Evolutionary conservation across 495 filamentous ascomycete species (phyloP), one percentile per base, ranked within the genome.

Genomic region (Penicillium lagena): DNA sequence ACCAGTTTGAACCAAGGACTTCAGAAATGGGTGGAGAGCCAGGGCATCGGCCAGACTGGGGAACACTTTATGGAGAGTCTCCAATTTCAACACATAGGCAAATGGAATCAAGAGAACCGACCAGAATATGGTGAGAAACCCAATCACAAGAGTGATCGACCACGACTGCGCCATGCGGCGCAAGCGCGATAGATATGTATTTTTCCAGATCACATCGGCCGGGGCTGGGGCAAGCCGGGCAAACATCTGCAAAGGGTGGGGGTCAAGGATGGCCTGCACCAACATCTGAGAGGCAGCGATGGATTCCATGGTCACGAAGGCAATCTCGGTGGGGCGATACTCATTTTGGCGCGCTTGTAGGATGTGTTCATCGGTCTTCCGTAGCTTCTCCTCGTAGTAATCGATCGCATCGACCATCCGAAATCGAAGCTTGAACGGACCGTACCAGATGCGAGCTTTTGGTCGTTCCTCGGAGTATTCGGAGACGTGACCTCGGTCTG

Each of bases 251-350:
- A 86, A 82, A 9, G 94, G 94, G 15, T 83, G 81, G 1, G 93
- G 89, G 55, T 96, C 90, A 27, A 99, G 77, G 5, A 90, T 81
- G 0, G 94, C 88, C 62, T 99, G 93, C 35, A 94, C 83, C 12
- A 89, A 88, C 86, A 96, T 94, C 70, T 98, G 93, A 45, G 77
- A 81, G 15, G 90, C 81, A n/a, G 89, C 85, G 47, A 91, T 89
- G 12, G 89, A 95, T 62, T 96, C 84, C 86, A 99, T 90, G 1
- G 94, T 96, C 29, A 99, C 89, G 61, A 97, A 97, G 7, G 94
- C 94, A 30, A 94, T 71, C 35, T 90, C 81, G 0, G 81, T 89
- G 2, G 94, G 75, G 8, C 73, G 66, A 56, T 87, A 96, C 12
- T 85, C 81, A 59, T 90, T 90, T 51, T 78, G 77, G 22, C 94